Evolutionary conservation across 306 rosid genomes (phyloP).

Genomic region (Glycine latifolia): DNA sequence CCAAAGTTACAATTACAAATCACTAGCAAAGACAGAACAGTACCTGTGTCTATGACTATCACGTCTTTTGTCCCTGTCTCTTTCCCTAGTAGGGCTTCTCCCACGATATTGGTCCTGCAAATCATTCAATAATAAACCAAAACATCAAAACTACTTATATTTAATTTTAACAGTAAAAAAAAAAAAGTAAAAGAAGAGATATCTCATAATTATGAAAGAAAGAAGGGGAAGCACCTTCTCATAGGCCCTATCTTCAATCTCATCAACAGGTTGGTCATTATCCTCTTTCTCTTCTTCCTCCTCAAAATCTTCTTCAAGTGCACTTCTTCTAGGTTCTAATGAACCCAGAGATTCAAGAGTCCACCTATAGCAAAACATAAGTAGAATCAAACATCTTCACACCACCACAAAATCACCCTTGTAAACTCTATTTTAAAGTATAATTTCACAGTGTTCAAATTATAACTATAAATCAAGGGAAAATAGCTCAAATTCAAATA

Average conservation of each 20-base stretch:
- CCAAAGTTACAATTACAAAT: background rate
- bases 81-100: constrained; percentile 84
- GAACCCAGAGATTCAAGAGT: constrained; percentile 73
- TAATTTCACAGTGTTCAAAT: background rate
- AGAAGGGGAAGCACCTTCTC: constrained; percentile 66
- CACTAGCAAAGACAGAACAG: constrained; percentile 30
- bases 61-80: constrained; percentile 91
- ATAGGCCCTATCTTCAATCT: constrained; percentile 66
- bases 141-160: constrained; percentile 12
- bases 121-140: constrained; percentile 36
- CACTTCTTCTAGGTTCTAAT: constrained; percentile 85
- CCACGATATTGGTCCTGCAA: constrained; percentile 82
- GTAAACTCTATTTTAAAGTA: background rate
- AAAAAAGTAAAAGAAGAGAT: background rate
- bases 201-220: constrained; percentile 10
- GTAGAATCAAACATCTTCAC: background rate
- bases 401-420: background rate
- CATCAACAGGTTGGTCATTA: constrained; percentile 75
- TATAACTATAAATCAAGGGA: background rate
- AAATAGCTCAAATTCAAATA: background rate
- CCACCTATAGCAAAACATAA: constrained; percentile 63
- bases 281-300: constrained; percentile 99
- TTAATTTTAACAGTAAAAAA: background rate
- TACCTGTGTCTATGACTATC: constrained; percentile 94
- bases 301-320: constrained; percentile 97